Evolutionary conservation across 2,329 filamentous ascomycete genomes (phyloP).

Genomic region (Atkinsonella hypoxylon): DNA sequence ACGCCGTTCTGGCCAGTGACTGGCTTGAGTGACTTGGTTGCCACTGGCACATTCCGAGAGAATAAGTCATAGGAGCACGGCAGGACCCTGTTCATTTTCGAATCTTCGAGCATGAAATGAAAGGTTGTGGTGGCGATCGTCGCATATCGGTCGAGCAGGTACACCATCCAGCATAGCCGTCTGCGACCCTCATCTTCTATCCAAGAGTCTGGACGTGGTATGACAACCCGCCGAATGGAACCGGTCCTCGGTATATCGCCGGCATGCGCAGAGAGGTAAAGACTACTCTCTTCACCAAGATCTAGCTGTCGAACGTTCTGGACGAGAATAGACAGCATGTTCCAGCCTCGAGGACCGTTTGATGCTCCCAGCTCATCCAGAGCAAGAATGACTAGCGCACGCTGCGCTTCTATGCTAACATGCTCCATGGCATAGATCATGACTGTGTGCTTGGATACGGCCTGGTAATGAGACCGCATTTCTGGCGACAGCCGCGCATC

Average conservation of each 20-base stretch:
- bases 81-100: slow-evolving; percentile 26
- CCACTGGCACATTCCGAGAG: slow-evolving; percentile 30
- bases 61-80: slow-evolving; percentile 33
- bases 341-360: slow-evolving; percentile 31
- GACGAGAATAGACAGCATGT: slow-evolving; percentile 25
- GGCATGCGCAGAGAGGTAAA: slow-evolving; percentile 22
- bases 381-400: slow-evolving; percentile 28
- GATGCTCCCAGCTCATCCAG: slow-evolving; percentile 30
- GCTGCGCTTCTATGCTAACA: slow-evolving; percentile 25
- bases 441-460: slow-evolving; percentile 25
- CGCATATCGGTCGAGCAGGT: slow-evolving; percentile 31
- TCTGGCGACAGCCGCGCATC: slow-evolving; percentile 26
- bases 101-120: slow-evolving; percentile 30
- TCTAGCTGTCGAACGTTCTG: slow-evolving; percentile 28
- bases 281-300: slow-evolving; percentile 26
- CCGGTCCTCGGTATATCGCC: slow-evolving; percentile 22
- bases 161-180: slow-evolving; percentile 33
- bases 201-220: slow-evolving; percentile 27
- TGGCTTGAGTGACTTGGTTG: slow-evolving; percentile 22
- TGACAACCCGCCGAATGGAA: slow-evolving; percentile 22
- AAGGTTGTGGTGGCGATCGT: slow-evolving; percentile 28
- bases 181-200: slow-evolving; percentile 32
- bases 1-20: slow-evolving; percentile 15
- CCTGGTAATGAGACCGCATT: slow-evolving; percentile 26
- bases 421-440: slow-evolving; percentile 31